A percentile compares a stretch with the other conserved stretches of the same genome.
Evolutionary conservation across 1,139 yeast species (phyloP).

Genomic region (Debaryomyces fabryi): DNA sequence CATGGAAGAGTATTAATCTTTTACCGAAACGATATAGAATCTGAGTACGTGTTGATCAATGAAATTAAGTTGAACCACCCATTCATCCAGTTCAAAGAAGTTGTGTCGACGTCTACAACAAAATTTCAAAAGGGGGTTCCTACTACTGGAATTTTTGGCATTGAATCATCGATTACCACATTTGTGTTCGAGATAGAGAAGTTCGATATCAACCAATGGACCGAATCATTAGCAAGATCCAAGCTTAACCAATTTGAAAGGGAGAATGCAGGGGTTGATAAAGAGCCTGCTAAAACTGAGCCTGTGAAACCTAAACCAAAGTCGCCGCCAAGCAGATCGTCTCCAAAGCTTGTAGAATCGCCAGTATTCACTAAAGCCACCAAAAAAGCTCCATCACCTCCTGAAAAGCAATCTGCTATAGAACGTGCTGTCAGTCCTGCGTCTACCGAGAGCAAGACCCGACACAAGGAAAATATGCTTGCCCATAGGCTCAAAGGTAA

Average conservation of each 20-base stretch:
- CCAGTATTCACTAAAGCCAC: constrained; percentile 20
- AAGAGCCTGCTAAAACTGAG: constrained; percentile 1
- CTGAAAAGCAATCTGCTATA: not conserved
- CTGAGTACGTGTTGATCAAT: constrained; percentile 40
- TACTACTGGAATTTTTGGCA: constrained; percentile 54
- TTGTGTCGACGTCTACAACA: constrained; percentile 35
- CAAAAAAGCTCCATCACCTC: not conserved
- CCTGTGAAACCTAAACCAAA: constrained; percentile 14
- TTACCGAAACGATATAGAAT: constrained; percentile 35
- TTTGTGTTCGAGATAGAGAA: constrained; percentile 62
- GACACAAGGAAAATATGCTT: constrained; percentile 14
- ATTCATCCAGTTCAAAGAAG: constrained; percentile 57
- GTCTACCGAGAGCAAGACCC: constrained; percentile 6
- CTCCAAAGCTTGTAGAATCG: constrained; percentile 31
- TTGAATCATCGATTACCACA: constrained; percentile 49
- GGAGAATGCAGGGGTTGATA: constrained; percentile 21
- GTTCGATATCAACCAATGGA: constrained; percentile 56
- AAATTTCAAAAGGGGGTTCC: constrained; percentile 38
- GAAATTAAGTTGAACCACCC: constrained; percentile 54
- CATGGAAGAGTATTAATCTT: constrained; percentile 60
- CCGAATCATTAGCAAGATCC: constrained; percentile 53
- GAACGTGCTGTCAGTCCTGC: constrained; percentile 4
- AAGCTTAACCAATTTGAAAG: constrained; percentile 53
- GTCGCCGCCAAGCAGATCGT: constrained; percentile 14
- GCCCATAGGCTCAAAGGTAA: constrained; percentile 13